Evolutionary conservation across 495 filamentous ascomycete species (phyloP), one percentile per base, ranked within the genome.

Genomic region (Penicillium manginii): DNA sequence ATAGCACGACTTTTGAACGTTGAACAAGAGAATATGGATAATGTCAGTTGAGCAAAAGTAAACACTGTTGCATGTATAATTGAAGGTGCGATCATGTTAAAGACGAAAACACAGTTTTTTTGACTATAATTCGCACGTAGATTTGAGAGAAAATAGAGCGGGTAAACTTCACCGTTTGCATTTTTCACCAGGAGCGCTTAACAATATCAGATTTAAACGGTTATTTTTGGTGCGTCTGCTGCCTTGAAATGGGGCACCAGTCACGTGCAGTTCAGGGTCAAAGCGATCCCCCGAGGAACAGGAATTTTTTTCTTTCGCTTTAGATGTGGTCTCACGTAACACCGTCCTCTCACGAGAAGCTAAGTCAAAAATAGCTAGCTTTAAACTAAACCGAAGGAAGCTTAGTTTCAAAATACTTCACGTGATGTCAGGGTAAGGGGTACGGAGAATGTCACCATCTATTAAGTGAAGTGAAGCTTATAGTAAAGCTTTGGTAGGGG

Each of bases 121-220:
- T 42, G 39, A 19, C 39, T n/a, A n/a, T 42, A 4, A 42, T 19
- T n/a, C 39, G 39, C 39, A n/a, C n/a, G n/a, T n/a, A n/a, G n/a
- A n/a, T 3, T 42, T 18, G 18, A 42, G 15, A 4, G 6, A 42
- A n/a, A 42, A 19, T 42, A 42, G 17, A 42, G 3, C 39, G 15
- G 39, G 39, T n/a, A 42, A 42, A 42, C 18, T 18, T 42, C n/a
- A 42, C 39, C 39, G 9, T 42, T 42, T 42, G 39, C 39, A 42
- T n/a, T 42, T 19, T 42, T 42, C n/a, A n/a, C 14, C n/a, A 19
- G 39, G 23, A 23, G 23, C 4, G 23, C 23, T 23, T 23, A 23
- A 4, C 23, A 23, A 23, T 2, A 23, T 23, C 4, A 4, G 4
- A 23, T 2, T 23, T 23, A 17, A 17, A 14, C 2, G n/a, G 39